Evolutionary conservation across 1,284 basidiomycete species (phyloP).

Genomic region (Pterulicium gracile): DNA sequence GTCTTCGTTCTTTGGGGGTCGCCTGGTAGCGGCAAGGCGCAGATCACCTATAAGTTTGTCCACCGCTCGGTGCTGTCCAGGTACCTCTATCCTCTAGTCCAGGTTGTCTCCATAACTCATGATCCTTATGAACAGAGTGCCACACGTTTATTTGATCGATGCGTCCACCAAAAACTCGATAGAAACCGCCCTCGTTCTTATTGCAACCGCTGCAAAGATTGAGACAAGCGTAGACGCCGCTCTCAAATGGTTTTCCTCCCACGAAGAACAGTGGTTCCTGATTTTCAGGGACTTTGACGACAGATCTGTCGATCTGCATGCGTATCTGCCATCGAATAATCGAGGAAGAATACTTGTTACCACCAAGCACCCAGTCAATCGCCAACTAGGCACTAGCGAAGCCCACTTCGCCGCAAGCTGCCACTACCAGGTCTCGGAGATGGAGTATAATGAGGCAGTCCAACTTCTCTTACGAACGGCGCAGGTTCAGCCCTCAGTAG

Average conservation of each 20-base stretch:
- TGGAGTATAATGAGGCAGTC: background rate
- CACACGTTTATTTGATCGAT: background rate
- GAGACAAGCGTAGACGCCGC: background rate
- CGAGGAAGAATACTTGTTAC: background rate
- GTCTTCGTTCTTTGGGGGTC: background rate
- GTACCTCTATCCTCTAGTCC: no score
- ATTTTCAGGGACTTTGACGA: background rate
- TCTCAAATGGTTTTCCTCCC: background rate
- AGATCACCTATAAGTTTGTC: background rate
- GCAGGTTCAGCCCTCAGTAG: background rate
- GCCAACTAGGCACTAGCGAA: background rate
- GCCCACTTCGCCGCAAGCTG: background rate
- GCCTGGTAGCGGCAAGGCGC: background rate
- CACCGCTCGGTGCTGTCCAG: background rate
- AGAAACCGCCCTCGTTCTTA: background rate
- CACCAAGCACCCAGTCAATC: background rate
- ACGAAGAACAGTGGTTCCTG: background rate
- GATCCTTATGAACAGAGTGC: no score
- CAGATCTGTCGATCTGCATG: background rate
- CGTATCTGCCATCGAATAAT: background rate
- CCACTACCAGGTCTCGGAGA: background rate
- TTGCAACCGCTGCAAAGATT: background rate
- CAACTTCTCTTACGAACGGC: background rate
- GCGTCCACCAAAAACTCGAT: background rate
- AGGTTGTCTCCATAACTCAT: no score